Evolutionary conservation across 495 filamentous ascomycete genomes (phyloP).

Genomic region (Podospora appendiculata): DNA sequence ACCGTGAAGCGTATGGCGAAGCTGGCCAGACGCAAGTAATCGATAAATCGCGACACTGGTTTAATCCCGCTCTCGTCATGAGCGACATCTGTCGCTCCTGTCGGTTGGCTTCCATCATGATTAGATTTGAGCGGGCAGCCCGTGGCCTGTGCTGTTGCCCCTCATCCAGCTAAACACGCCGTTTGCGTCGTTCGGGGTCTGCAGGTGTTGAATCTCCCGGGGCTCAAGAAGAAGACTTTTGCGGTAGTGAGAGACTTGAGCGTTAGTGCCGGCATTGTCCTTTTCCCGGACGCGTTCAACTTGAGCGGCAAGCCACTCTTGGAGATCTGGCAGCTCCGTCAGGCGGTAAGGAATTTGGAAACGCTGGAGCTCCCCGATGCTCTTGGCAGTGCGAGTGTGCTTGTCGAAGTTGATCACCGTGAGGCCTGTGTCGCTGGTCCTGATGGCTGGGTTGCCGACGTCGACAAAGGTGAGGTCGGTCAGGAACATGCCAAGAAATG

Average conservation of each 20-base stretch:
- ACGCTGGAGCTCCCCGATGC: slow-evolving; percentile 90
- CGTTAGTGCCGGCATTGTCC: slow-evolving; percentile 58
- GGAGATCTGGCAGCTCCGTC: slow-evolving; percentile 76
- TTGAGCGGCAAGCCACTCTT: slow-evolving; percentile 87
- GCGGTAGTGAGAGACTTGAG: slow-evolving; percentile 75
- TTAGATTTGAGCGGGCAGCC: slow-evolving; percentile 12
- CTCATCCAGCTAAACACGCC: slow-evolving; percentile 29
- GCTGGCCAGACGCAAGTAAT: not conserved
- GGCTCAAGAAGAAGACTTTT: slow-evolving; percentile 86
- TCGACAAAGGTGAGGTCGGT: slow-evolving; percentile 86
- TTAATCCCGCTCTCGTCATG: too few relatives aligned
- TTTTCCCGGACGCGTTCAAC: slow-evolving; percentile 71
- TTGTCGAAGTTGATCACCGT: slow-evolving; percentile 98
- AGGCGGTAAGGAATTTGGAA: slow-evolving; percentile 96
- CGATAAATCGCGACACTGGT: not conserved
- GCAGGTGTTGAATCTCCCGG: slow-evolving; percentile 49
- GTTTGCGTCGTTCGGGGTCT: slow-evolving; percentile 41
- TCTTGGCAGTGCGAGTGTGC: slow-evolving; percentile 85
- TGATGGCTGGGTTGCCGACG: slow-evolving; percentile 79
- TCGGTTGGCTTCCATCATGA: not conserved
- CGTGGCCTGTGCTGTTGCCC: slow-evolving; percentile 12
- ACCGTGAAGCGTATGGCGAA: not conserved
- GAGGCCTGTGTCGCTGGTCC: slow-evolving; percentile 42
- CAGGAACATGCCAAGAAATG: slow-evolving; percentile 94
- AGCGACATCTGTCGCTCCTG: not conserved